Evolutionary conservation across 2,329 filamentous ascomycete species (phyloP).

Genomic region (Trichoderma aggressivum): DNA sequence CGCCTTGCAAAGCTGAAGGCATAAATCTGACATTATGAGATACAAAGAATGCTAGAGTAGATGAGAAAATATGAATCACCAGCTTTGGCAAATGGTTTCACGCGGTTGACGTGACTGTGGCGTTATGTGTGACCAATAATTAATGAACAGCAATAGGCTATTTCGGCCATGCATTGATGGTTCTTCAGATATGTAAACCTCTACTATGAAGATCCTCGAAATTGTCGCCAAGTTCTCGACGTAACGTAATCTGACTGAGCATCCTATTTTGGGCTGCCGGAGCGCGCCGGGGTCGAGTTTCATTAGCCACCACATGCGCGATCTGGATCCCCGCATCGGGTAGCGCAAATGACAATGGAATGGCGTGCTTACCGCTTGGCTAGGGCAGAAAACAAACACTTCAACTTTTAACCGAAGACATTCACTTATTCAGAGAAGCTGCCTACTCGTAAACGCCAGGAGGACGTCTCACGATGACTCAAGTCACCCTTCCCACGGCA

Average conservation of each 20-base stretch:
- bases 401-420: not conserved
- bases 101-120: not conserved
- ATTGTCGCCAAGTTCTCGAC: not conserved
- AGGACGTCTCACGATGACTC: slow-evolving; percentile 2
- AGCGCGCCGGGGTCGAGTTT: not conserved
- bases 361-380: not conserved
- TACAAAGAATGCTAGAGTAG: not conserved
- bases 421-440: not conserved
- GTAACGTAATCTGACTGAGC: not conserved
- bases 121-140: not conserved
- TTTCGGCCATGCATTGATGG: not conserved
- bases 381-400: not conserved
- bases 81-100: not conserved
- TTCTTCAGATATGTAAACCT: not conserved
- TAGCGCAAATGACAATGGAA: not conserved
- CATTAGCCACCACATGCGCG: not conserved
- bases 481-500: slow-evolving; percentile 19
- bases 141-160: not conserved
- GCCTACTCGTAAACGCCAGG: not conserved
- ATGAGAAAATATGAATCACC: not conserved
- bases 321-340: not conserved
- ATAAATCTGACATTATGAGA: not conserved
- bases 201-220: not conserved
- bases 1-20: slow-evolving; percentile 21
- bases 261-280: not conserved